Conservation (phyloP, 352 stramenopile genomes). For the Phytophthora pistaciae region DNA sequence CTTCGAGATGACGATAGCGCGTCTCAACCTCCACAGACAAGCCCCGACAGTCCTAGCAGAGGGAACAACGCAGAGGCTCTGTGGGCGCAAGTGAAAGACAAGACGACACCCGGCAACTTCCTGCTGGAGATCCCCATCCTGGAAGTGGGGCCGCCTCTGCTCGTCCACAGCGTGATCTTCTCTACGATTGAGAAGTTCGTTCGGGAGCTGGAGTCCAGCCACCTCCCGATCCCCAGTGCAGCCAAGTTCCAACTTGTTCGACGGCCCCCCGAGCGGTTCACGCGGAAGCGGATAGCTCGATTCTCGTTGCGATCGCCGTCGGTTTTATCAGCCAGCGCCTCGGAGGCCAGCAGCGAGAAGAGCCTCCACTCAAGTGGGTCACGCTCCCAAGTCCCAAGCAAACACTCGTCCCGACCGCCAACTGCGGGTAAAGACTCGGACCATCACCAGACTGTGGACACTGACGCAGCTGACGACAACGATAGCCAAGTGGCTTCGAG, state of each 20-base stretch:
- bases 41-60: background rate
- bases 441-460: conserved; percentile 1
- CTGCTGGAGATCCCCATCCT: conserved; percentile 65
- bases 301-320: conserved; percentile 48
- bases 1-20: conserved; percentile 9
- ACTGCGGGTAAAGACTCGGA: conserved; percentile 26
- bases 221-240: conserved; percentile 66
- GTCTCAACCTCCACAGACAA: background rate
- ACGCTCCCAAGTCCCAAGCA: conserved; percentile 15
- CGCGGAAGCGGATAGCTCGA: conserved; percentile 59
- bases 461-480: conserved; percentile 6
- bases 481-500: conserved; percentile 5
- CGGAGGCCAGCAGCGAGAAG: conserved; percentile 29
- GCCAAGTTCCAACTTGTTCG: conserved; percentile 86
- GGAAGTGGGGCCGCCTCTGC: conserved; percentile 56
- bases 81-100: conserved; percentile 30
- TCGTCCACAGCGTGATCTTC: conserved; percentile 64
- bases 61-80: conserved; percentile 6
- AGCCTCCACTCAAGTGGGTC: conserved; percentile 18
- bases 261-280: conserved; percentile 66
- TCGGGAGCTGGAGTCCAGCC: conserved; percentile 67
- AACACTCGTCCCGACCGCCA: conserved; percentile 26
- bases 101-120: conserved; percentile 47
- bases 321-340: conserved; percentile 11
- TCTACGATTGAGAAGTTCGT: conserved; percentile 71